Evolutionary conservation across 306 rosid species (phyloP), one percentile per base, ranked within the genome.

Genomic region (Mimosa bimucronata): DNA sequence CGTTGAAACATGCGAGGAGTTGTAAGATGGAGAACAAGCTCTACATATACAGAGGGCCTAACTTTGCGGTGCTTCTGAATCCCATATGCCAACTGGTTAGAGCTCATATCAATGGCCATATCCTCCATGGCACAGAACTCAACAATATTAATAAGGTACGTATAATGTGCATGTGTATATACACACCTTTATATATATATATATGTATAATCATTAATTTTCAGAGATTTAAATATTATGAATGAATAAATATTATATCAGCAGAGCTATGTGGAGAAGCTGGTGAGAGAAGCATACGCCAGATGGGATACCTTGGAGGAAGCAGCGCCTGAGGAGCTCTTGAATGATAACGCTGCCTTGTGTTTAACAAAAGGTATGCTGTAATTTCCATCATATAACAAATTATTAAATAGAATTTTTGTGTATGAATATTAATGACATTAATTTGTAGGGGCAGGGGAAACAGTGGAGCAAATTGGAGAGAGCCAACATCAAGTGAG

Each of bases 1-100:
- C 97, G 1, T 42, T 91, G 0, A 91, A 85, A 65, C 99, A 95
- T 75, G 99, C 99, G 0, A 93, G 18, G 78, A 91, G 91, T 6
- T 95, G 98, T 48, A 77, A 58, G 7, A 73, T 88, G 86, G 89
- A 92, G 42, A 86, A 40, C 77, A 93, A 93, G 66, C 19, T 50
- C 1, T 89, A 88, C 76, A 28, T 86, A 3, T 89, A 50, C 9
- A 83, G 84, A 1, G 82, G 84, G 0, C 66, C 78, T 37, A 75
- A 85, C 1, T 78, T 4, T 44, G 31, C 68, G 0, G 14, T 92
- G 12, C 6, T 60, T 71, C 71, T 93, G 1, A 90, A 86, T 79
- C 86, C 96, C 1, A 88, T 91, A 13, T 91, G 97, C 45, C 94
- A 93, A 73, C 67, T 92, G 52, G 5, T 88, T 18, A 81, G 37